Base-by-base conservation (phyloP, 257 asterid species). In the Salvia rosmarinus region DNA sequence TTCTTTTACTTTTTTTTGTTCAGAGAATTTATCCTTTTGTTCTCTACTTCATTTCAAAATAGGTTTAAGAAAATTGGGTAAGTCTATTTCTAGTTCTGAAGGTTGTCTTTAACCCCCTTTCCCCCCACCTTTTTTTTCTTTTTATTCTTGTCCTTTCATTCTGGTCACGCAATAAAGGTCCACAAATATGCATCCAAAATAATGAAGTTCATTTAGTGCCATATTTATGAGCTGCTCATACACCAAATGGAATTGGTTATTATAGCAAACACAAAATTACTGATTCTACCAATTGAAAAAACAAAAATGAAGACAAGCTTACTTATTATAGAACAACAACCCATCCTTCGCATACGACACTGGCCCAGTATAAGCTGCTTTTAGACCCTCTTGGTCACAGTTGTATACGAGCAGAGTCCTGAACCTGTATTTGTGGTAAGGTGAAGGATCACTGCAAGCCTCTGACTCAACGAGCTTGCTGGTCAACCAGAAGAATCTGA, bases 401-500 rank as follows among this genome's bases (percentile, higher is more conserved):
- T 80, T 83, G 78, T 87, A 85, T 65, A 87, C 83, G 5, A 78
- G 68, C 82, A 91, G 83, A 10, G 81, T 64, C 72, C 80, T 75
- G 78, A 88, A 95, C 57, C 79, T 83, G 74, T 82, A 90, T 79
- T 70, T 88, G 68, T 90, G 96, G 75, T 85, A 85, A 34, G 86
- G 25, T 0, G 98, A 91, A 35, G 99, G 96, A 75, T 84, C 82
- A 75, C 81, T 85, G 68, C 85, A 83, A 43, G 91, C 96, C 65
- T 90, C 95, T 0, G 84, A 81, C 82, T 95, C 97, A 67, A 70
- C 85, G 73, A 95, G 96, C 80, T 88, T 91, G 85, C 89, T 88
- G 72, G 81, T 91, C 68, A 95, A 64, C 99, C 97, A 95, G 88
- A 85, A 91, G 80, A 88, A 83, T 83, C 98, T 82, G 84, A 92